These are phyloP conservation scores for Lactarius psammicola DNA, from an alignment of 768 basidiomycete genomes.

Conservation along the genomic window DNA sequence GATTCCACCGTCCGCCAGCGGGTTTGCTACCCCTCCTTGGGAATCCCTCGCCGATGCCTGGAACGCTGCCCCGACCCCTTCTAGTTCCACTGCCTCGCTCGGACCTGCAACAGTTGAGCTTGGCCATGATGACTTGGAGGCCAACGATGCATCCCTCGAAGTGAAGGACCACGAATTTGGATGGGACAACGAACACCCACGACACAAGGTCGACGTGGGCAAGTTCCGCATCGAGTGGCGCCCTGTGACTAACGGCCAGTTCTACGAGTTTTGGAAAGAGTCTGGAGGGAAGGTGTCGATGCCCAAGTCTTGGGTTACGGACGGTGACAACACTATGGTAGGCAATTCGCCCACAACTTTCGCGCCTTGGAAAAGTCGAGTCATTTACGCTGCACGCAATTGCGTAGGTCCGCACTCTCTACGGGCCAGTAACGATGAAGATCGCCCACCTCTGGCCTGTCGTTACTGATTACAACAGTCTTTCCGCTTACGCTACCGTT, in stretches of 20 bases:
- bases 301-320: conserved; percentile 74
- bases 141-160: conserved; percentile 48
- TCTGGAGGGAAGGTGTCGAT: conserved; percentile 48
- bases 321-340: conserved; percentile 51
- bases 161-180: conserved; percentile 70
- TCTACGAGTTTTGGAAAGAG: conserved; percentile 59
- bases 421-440: conserved; percentile 77
- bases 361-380: not conserved
- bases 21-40: conserved; percentile 76
- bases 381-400: not conserved
- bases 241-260: conserved; percentile 88
- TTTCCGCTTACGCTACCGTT: conserved; percentile 76
- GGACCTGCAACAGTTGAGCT: conserved; percentile 59
- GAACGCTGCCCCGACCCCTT: conserved; percentile 47
- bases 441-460: conserved; percentile 86
- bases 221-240: conserved; percentile 79
- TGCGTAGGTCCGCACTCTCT: conserved; percentile 73
- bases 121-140: conserved; percentile 84
- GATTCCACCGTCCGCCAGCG: conserved; percentile 70
- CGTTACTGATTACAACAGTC: conserved; percentile 69
- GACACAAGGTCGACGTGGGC: conserved; percentile 54
- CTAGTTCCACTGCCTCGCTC: conserved; percentile 49
- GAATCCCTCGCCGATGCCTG: conserved; percentile 47
- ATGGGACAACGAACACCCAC: conserved; percentile 93
- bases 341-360: conserved; percentile 19